Conservation (phyloP, 2,329 filamentous ascomycete species). For the Colletotrichum sidae region DNA sequence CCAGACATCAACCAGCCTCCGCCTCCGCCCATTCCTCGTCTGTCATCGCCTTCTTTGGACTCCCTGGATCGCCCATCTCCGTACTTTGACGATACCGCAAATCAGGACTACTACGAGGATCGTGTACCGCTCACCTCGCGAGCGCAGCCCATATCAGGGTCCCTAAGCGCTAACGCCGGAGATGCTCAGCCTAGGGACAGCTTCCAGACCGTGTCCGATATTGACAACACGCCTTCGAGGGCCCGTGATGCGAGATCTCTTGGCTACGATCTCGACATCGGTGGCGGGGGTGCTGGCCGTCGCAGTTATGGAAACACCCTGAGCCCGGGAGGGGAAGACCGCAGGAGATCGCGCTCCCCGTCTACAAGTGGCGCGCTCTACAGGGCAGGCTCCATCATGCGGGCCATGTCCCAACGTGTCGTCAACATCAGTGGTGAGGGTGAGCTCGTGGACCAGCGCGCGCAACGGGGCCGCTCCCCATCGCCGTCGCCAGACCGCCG, state of each 20-base stretch:
- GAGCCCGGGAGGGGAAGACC: constrained; percentile 58
- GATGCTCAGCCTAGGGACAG: constrained; percentile 63
- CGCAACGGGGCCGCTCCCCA: constrained; percentile 70
- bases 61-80: constrained; percentile 46
- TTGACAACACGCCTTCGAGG: constrained; percentile 66
- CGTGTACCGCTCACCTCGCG: constrained; percentile 67
- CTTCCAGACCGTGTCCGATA: constrained; percentile 66
- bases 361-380: constrained; percentile 74
- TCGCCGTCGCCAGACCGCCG: constrained; percentile 65
- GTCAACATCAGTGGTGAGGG: constrained; percentile 97
- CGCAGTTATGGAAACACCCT: constrained; percentile 69
- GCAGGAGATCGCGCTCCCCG: constrained; percentile 68
- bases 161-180: constrained; percentile 53
- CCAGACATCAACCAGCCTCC: constrained; percentile 57
- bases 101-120: constrained; percentile 65
- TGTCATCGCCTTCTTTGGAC: constrained; percentile 41
- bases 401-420: constrained; percentile 94
- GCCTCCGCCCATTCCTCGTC: constrained; percentile 32
- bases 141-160: constrained; percentile 66
- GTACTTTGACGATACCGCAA: constrained; percentile 48
- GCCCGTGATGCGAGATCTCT: constrained; percentile 64
- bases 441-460: constrained; percentile 80
- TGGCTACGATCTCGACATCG: constrained; percentile 64
- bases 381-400: constrained; percentile 80
- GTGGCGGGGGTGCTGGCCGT: constrained; percentile 65